Evolutionary conservation across 140 eudicot species (phyloP), one percentile per base, ranked within the genome.

Genomic region (Cichorium intybus): DNA sequence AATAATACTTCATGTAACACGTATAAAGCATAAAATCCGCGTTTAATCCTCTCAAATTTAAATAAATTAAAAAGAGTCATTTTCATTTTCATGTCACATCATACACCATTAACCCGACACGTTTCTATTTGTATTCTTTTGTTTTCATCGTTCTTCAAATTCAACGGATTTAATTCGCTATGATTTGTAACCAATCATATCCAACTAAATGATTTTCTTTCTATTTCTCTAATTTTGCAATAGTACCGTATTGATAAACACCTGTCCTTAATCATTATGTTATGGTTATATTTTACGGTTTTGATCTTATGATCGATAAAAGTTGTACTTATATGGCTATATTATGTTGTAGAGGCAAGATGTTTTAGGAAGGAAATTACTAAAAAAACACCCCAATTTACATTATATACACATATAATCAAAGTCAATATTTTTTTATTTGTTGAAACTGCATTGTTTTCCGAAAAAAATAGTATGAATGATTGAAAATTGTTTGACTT

Each of bases 21-120:
- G 72, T 73, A 45, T 33, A 45, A 61, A 55, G 52, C 54, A 31
- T 21, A 55, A 64, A 73, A 41, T 73, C 72, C 67, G 78, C 66
- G 78, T 73, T 57, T 29, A 73, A 22, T 73, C 61, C 78, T 64
- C 41, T 56, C 64, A 50, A 24, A 57, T 4, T 23, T 64, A 5
- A 6, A 16, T 28, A 27, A 61, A n/a, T 12, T 1, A 47, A 58
- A 70, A 48, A 21, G 66, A 18, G 75, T 16, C 69, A 23, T 23
- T 23, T 56, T 56, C 66, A 50, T 24, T 39, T 41, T 21, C 15
- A 41, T 14, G 50, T 63, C 77, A 72, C 77, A 63, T 72, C 71
- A 48, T 41, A 55, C 66, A 22, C 53, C 66, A 45, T 23, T 33
- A 63, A 54, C 33, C 60, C 77, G 29, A 62, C 72, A 73, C 66